These are phyloP conservation scores for Lentinula detonsa DNA, from an alignment of 768 basidiomycete genomes.

Conservation along the genomic window DNA sequence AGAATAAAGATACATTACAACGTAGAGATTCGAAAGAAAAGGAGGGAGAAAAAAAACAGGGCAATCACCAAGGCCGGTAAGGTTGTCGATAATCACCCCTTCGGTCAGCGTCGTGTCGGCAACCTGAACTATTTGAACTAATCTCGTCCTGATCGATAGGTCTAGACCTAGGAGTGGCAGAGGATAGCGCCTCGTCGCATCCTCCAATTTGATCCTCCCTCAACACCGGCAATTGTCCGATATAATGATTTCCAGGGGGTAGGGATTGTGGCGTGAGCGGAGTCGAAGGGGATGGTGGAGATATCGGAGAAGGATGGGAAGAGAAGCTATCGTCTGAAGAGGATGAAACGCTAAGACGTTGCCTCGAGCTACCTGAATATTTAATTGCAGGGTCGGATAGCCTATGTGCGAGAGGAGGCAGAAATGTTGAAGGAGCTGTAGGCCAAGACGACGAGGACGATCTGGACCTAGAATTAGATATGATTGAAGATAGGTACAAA, in stretches of 20 bases:
- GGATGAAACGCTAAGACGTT: slow-evolving; percentile 17
- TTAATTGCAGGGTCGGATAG: neutral
- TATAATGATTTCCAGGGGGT: slow-evolving; percentile 11
- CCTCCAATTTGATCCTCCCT: slow-evolving; percentile 6
- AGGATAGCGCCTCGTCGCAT: neutral
- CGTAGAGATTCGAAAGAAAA: neutral
- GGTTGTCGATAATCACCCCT: slow-evolving; percentile 19
- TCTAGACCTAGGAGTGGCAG: neutral
- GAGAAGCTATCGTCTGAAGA: slow-evolving; percentile 39
- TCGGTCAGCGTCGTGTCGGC: neutral
- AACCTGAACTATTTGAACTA: neutral
- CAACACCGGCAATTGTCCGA: slow-evolving; percentile 12
- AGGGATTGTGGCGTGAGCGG: slow-evolving; percentile 45
- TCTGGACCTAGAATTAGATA: neutral
- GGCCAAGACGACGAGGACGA: neutral
- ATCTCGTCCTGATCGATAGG: neutral
- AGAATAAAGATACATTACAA: slow-evolving; percentile 1
- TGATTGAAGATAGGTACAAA: neutral
- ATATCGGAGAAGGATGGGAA: slow-evolving; percentile 39
- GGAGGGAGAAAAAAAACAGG: slow-evolving; percentile 1
- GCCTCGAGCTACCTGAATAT: neutral
- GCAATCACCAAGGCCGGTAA: slow-evolving; percentile 39
- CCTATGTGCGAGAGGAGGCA: neutral
- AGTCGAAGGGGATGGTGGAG: slow-evolving; percentile 23
- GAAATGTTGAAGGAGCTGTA: neutral